Evolutionary conservation across 805 yeast genomes (phyloP).

Genomic region (Torulaspora quercuum): DNA sequence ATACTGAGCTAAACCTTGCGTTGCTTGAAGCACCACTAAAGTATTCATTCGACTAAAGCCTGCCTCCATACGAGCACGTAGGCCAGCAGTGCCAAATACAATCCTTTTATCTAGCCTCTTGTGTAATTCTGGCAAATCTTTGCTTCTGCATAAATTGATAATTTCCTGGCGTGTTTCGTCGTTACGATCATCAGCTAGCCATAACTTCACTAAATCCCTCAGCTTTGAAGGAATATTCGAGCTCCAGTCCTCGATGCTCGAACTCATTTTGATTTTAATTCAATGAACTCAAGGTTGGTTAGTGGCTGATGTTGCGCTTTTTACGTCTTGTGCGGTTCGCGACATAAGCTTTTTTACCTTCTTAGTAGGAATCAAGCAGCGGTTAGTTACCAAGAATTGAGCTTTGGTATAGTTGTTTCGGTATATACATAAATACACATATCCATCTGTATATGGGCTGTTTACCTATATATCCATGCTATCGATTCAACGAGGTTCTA

Average conservation of each 20-base stretch:
- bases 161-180: slow-evolving; percentile 57
- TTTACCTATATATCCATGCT: slow-evolving; percentile 4
- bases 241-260: not conserved
- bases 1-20: slow-evolving; percentile 72
- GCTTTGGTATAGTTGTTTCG: too few species aligned
- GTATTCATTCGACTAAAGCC: slow-evolving; percentile 89
- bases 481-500: not conserved
- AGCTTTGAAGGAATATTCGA: slow-evolving; percentile 20
- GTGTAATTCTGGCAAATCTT: slow-evolving; percentile 46
- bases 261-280: too few species aligned
- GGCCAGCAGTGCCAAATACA: slow-evolving; percentile 90
- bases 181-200: slow-evolving; percentile 38
- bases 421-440: not conserved
- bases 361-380: too few species aligned
- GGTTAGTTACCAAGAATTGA: too few species aligned
- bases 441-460: not conserved
- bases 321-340: too few species aligned
- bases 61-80: slow-evolving; percentile 83
- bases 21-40: slow-evolving; percentile 83
- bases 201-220: slow-evolving; percentile 16
- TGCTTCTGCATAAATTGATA: slow-evolving; percentile 38
- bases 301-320: too few species aligned
- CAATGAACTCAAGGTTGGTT: too few species aligned
- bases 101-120: slow-evolving; percentile 56
- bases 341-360: too few species aligned